Percentiles rank a stretch among this genome's conserved stretches.
phyloP scores from a whole-genome alignment of 352 stramenopile species.

The Phytophthora hybrid region DNA sequence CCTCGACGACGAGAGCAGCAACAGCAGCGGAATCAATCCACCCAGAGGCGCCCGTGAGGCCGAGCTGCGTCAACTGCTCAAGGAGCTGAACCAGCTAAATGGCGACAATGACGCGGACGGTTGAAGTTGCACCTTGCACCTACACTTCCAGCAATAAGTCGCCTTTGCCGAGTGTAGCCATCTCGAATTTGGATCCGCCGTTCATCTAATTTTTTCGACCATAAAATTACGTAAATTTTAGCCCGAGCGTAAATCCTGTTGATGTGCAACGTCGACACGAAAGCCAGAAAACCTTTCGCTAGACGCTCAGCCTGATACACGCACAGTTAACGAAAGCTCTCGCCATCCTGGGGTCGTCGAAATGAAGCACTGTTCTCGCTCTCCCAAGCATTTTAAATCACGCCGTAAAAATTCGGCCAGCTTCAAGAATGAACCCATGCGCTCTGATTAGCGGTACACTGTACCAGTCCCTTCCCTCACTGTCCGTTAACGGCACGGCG shows the following conservation, averaged over 20 bases:
- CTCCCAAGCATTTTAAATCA: background rate
- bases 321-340: background rate
- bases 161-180: slow-evolving; percentile 13
- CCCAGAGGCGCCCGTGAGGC: slow-evolving; percentile 35
- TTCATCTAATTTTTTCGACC: slow-evolving; percentile 7
- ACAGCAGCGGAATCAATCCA: background rate
- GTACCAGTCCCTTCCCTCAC: slow-evolving; percentile 24
- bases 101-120: slow-evolving; percentile 3
- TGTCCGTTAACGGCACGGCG: slow-evolving; percentile 30
- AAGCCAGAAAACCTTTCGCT: background rate
- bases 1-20: background rate
- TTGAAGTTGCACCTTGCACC: slow-evolving; percentile 5
- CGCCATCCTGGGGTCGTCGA: slow-evolving; percentile 5
- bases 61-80: slow-evolving; percentile 48
- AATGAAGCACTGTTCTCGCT: background rate
- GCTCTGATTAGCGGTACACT: slow-evolving; percentile 13
- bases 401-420: background rate
- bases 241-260: slow-evolving; percentile 9
- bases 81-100: slow-evolving; percentile 45
- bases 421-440: slow-evolving; percentile 23
- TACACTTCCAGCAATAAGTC: slow-evolving; percentile 7
- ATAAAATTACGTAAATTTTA: slow-evolving; percentile 28
- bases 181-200: background rate
- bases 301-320: background rate
- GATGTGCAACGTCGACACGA: slow-evolving; percentile 30